Evolutionary conservation across 164 flowering plant genomes (phyloP), one percentile per base, ranked within the genome.

Genomic region (Vitis rupestris): DNA sequence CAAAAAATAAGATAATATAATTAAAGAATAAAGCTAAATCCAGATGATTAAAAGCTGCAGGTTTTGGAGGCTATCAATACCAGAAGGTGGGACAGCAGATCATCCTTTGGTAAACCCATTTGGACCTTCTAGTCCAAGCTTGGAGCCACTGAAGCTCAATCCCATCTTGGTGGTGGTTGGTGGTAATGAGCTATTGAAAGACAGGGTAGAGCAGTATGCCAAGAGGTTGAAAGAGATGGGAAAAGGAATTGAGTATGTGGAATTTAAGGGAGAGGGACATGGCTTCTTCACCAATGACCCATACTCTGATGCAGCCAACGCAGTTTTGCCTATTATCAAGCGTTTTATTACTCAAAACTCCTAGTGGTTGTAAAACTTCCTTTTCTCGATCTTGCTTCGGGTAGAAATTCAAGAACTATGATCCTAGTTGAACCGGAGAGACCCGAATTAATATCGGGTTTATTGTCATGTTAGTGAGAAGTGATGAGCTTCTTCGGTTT

Each of bases 271-370:
- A 11, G 17, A 71, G 58, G 51, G 84, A 58, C 91, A 87, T 70
- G 89, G 91, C 1, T 87, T 86, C 65, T 80, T 81, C 61, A 72
- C 79, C 17, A 44, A 73, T 17, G 73, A 75, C 11, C 86, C 85
- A 0, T 62, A 51, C 53, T 73, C 85, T 0, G 69, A 80, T n/a
- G 69, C 19, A 0, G 27, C 76, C 1, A 23, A 48, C 10, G 16
- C 66, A 54, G 49, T 79, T 10, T 23, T 83, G 14, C 61, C 66
- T 65, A 9, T 73, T 31, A 71, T 86, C 48, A 53, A 65, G n/a
- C 16, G 29, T 3, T 86, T 86, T 61, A 81, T 84, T 31, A 2
- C 9, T 23, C 53, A 64, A 29, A 68, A 72, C 17, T 71, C 44
- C 44, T 19, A 19, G 23, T 17, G 17, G 17, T 17, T 17, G 17